A percentile compares a stretch with the other conserved stretches of the same genome.
Evolutionary conservation across 208 protist species (phyloP).

Genomic region (Endotrypanum monterogeii): DNA sequence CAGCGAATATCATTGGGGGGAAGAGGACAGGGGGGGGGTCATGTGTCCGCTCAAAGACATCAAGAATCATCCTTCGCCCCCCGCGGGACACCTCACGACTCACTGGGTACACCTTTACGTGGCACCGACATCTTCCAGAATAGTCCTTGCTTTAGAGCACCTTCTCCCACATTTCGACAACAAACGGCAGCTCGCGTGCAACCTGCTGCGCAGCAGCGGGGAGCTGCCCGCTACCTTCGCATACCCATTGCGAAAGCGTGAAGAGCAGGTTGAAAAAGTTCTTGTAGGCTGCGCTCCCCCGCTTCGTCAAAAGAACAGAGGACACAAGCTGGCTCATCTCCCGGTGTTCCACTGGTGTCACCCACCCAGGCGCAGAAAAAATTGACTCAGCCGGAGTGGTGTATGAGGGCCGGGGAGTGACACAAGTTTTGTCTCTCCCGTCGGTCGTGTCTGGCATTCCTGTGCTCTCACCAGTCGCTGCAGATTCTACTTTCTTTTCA

Average conservation of each 20-base stretch:
- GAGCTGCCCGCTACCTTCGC: constrained; percentile 36
- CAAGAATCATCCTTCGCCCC: neutral
- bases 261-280: constrained; percentile 59
- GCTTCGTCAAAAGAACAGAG: constrained; percentile 20
- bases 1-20: neutral
- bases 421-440: neutral
- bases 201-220: constrained; percentile 20
- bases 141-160: neutral
- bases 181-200: constrained; percentile 47
- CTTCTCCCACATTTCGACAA: constrained; percentile 35
- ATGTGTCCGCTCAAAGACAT: neutral
- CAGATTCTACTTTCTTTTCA: constrained; percentile 11
- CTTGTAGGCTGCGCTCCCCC: constrained; percentile 15
- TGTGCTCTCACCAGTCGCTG: neutral
- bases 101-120: neutral
- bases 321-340: constrained; percentile 36
- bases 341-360: constrained; percentile 28
- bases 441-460: neutral
- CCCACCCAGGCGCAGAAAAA: constrained; percentile 31
- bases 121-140: neutral
- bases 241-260: constrained; percentile 48
- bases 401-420: neutral
- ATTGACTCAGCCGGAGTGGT: neutral
- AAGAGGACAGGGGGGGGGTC: neutral
- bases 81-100: neutral